A percentile compares a stretch with the other conserved stretches of the same genome.
Conservation (phyloP, 129 eudicot species). For the Calendula officinalis region DNA sequence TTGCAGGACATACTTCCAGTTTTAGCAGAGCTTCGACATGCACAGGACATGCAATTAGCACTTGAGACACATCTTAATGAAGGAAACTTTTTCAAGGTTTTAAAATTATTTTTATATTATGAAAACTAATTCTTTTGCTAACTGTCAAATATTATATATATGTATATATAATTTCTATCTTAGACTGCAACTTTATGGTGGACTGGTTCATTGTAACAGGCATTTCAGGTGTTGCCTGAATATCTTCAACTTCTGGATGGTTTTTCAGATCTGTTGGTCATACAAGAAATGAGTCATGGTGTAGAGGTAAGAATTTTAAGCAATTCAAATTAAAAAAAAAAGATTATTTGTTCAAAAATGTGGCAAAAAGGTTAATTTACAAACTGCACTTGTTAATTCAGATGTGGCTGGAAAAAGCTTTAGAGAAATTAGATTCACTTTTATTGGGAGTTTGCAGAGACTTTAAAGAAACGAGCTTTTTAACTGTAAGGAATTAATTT, state of each 20-base stretch:
- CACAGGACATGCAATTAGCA: conserved; percentile 66
- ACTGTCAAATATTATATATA: conserved; percentile 2
- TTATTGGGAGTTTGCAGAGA: conserved; percentile 87
- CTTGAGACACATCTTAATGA: conserved; percentile 79
- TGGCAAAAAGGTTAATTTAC: conserved; percentile 6
- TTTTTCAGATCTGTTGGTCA: conserved; percentile 74
- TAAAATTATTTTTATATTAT: conserved; percentile 6
- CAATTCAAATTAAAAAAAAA: background rate
- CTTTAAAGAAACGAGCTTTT: conserved; percentile 78
- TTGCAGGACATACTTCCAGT: conserved; percentile 87
- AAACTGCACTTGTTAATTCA: conserved; percentile 35
- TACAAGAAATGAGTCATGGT: conserved; percentile 89
- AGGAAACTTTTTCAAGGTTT: conserved; percentile 79
- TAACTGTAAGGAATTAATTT: conserved; percentile 57
- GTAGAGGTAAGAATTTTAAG: conserved; percentile 69
- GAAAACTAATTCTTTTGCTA: background rate
- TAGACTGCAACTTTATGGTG: conserved; percentile 14
- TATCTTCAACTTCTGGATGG: conserved; percentile 89
- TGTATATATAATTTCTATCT: background rate
- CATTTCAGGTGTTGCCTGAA: conserved; percentile 87
- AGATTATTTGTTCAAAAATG: background rate
- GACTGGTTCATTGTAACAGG: conserved; percentile 49
- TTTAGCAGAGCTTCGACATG: conserved; percentile 75
- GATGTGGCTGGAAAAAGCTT: conserved; percentile 91
- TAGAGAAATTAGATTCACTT: conserved; percentile 89